A percentile compares a stretch with the other conserved stretches of the same genome.
Evolutionary conservation across 495 filamentous ascomycete genomes (phyloP).

Genomic region (Clavariopsis aquatica): DNA sequence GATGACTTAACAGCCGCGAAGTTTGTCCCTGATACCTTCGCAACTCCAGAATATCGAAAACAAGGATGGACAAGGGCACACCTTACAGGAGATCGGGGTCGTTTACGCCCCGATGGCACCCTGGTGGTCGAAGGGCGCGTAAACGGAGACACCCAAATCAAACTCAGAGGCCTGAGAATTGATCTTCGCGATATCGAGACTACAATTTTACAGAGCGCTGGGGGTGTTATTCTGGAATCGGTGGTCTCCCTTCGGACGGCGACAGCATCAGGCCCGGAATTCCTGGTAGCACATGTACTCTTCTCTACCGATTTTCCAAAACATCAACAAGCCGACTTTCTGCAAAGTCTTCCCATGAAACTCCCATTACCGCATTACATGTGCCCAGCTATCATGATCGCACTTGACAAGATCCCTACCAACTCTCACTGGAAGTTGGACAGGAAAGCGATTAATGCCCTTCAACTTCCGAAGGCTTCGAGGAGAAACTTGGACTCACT

Average conservation of each 20-base stretch:
- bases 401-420: neutral
- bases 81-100: conserved; percentile 25
- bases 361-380: conserved; percentile 4
- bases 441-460: neutral
- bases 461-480: too few relatives aligned
- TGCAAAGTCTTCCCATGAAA: neutral
- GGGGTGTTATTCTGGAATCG: neutral
- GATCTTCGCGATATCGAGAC: conserved; percentile 18
- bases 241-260: neutral
- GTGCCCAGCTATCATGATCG: neutral
- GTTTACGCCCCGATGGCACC: conserved; percentile 9
- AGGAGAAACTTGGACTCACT: too few relatives aligned
- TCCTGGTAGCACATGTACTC: neutral
- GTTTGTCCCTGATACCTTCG: conserved; percentile 5
- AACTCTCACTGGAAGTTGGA: neutral
- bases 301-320: neutral
- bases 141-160: conserved; percentile 18
- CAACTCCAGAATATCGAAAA: neutral
- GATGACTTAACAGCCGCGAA: conserved; percentile 35
- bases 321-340: too few relatives aligned
- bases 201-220: neutral
- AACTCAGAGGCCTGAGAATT: conserved; percentile 28
- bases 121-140: conserved; percentile 20
- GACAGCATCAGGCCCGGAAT: neutral
- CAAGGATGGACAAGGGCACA: conserved; percentile 16